Evolutionary conservation across 2,329 filamentous ascomycete genomes (phyloP).

Genomic region (Colletotrichum cereale): DNA sequence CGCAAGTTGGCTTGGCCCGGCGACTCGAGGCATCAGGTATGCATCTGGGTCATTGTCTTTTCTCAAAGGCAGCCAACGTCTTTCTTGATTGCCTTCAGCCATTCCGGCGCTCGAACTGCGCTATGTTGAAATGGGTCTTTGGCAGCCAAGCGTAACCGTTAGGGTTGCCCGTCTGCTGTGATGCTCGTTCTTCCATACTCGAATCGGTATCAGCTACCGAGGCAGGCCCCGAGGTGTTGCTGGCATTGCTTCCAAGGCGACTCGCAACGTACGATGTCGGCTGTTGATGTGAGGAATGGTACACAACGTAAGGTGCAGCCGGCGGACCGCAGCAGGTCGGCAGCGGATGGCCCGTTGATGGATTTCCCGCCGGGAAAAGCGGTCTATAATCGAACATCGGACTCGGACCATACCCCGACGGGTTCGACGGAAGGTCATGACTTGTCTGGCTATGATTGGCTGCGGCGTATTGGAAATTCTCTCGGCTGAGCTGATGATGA

Average conservation of each 20-base stretch:
- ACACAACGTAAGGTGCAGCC: conserved; percentile 5
- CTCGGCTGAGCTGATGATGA: conserved; percentile 1
- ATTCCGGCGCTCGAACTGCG: conserved; percentile 4
- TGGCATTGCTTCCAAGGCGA: background rate
- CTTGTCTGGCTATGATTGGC: background rate
- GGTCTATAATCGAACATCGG: conserved; percentile 22
- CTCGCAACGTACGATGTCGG: background rate
- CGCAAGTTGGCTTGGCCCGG: background rate
- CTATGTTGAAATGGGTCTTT: background rate
- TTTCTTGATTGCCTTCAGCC: background rate
- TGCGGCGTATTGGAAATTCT: conserved; percentile 4
- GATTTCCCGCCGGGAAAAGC: background rate
- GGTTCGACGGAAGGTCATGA: conserved; percentile 1
- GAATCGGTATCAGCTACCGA: conserved; percentile 20
- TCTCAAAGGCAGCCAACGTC: background rate
- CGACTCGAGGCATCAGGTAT: background rate
- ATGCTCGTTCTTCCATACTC: conserved; percentile 15
- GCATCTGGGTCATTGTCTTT: background rate
- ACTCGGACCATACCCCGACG: conserved; percentile 11
- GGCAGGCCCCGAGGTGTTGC: background rate
- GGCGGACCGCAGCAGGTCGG: conserved; percentile 10
- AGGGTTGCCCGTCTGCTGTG: background rate
- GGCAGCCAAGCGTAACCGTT: conserved; percentile 2
- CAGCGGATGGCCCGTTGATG: background rate
- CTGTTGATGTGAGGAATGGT: conserved; percentile 8